Conservation (phyloP, 1,284 basidiomycete species). For the Neotropicomus parvogracilis region DNA sequence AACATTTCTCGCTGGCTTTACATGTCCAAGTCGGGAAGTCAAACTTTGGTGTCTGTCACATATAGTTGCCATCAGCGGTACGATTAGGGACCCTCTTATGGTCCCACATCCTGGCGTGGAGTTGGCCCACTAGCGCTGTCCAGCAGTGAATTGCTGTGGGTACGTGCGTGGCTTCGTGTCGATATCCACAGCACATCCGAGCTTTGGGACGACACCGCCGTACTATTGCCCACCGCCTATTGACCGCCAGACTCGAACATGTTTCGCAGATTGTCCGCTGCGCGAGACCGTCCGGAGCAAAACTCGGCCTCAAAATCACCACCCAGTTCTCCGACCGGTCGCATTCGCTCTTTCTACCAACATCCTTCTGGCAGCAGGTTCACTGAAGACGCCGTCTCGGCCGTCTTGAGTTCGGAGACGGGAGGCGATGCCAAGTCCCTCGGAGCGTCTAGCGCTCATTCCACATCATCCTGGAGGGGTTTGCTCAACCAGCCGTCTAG, state of each 20-base stretch:
- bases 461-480: constrained; percentile 3
- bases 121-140: background rate
- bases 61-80: no score
- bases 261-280: constrained; percentile 20
- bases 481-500: constrained; percentile 7
- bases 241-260: constrained; percentile 9
- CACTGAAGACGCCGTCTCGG: constrained; percentile 27
- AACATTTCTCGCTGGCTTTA: background rate
- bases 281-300: constrained; percentile 13
- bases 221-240: background rate
- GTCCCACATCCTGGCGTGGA: background rate
- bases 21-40: background rate
- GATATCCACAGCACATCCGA: constrained; percentile 1
- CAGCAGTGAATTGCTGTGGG: background rate
- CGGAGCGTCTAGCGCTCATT: constrained; percentile 2
- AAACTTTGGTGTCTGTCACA: background rate
- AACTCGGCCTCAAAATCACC: constrained; percentile 15
- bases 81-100: background rate
- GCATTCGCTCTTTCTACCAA: constrained; percentile 8
- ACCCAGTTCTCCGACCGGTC: constrained; percentile 15
- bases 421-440: constrained; percentile 18
- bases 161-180: background rate
- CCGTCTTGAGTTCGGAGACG: constrained; percentile 26
- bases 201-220: background rate
- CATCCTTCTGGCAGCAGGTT: constrained; percentile 30